Base-by-base conservation (phyloP, 2,329 filamentous ascomycete species). In the Epichloe hybrida region DNA sequence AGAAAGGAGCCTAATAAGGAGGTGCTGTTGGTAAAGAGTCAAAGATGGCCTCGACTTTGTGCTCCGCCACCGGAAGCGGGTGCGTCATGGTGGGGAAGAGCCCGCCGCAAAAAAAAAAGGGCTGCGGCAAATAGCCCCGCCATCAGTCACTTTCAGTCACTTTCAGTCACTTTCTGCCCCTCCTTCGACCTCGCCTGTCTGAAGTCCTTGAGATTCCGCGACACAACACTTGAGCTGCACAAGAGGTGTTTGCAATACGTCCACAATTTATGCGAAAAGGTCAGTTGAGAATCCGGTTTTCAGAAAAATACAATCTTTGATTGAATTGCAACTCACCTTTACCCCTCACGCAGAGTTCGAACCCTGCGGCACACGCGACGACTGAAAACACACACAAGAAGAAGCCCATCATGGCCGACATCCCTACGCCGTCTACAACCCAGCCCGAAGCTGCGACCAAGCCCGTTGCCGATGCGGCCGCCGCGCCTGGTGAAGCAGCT, bases 371-470 rank as follows among this genome's bases (percentile, higher is more conserved):
- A 31, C 31, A 31, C 31, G 31, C 31, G 31, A 31, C 31, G 31
- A 31, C 31, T 31, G 31, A 4, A 36, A 6, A 17, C 20, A 31
- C 15, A 31, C n/a, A n/a, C 5, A n/a, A 9, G 7, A 12, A 8
- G 27, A 41, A 20, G 13, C 38, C 8, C 38, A 23, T 11, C 17
- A 54, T 54, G 51, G 51, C 51, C 3, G 52, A 55, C 48, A 52
- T 50, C 7, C 43, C 51, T 31, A 39, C 48, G 17, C 42, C 36
- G 43, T 49, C 47, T 5, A 13, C 47, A 31, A 27, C 41, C 38
- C 31, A 42, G 42, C 23, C 48, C 42, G 37, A 50, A 43, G 36
- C 41, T 11, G 20, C 46, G 21, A 42, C 47, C 37, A 39, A 50
- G 17, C 36, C 47, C 5, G 41, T 20, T 17, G 42, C 23, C 47